A percentile compares a stretch with the other conserved stretches of the same genome.
Conservation (phyloP, 352 stramenopile genomes). For the Globisporangium yorkense region DNA sequence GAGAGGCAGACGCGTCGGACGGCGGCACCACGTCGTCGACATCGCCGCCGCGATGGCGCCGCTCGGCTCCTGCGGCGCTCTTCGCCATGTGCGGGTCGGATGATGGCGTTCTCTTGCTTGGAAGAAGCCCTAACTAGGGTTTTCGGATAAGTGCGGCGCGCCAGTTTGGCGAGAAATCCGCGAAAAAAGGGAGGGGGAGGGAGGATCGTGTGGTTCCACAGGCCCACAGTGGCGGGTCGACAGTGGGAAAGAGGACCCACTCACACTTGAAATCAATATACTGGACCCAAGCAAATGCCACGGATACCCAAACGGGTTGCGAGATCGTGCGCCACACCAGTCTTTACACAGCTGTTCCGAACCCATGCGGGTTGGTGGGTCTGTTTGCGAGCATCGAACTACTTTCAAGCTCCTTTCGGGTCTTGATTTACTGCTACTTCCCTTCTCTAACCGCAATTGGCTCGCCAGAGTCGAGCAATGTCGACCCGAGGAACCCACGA, state of each 20-base stretch:
- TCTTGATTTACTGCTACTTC: not conserved
- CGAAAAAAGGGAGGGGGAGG: not conserved
- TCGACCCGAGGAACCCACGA: not conserved
- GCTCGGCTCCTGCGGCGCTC: not conserved
- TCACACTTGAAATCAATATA: not conserved
- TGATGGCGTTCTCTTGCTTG: not conserved
- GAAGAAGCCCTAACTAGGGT: not conserved
- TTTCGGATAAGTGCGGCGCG: slow-evolving; percentile 3
- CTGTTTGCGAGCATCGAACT: not conserved
- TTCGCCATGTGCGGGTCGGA: not conserved
- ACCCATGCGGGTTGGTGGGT: not conserved
- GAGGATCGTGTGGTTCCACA: slow-evolving; percentile 3
- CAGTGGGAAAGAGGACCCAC: not conserved
- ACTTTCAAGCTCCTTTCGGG: not conserved
- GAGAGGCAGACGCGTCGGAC: slow-evolving; percentile 3
- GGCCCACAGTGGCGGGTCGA: not conserved
- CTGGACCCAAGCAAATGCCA: not conserved
- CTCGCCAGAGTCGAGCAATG: not conserved
- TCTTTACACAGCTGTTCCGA: not conserved
- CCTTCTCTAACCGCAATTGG: not conserved
- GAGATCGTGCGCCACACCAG: not conserved
- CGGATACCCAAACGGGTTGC: not conserved
- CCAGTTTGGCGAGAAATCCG: not conserved
- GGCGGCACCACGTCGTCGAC: slow-evolving; percentile 8
- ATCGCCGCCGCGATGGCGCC: not conserved